A percentile compares a stretch with the other conserved stretches of the same genome.
phyloP scores from a whole-genome alignment of 73 alveolate genomes.

The Durusdinium trenchii region DNA sequence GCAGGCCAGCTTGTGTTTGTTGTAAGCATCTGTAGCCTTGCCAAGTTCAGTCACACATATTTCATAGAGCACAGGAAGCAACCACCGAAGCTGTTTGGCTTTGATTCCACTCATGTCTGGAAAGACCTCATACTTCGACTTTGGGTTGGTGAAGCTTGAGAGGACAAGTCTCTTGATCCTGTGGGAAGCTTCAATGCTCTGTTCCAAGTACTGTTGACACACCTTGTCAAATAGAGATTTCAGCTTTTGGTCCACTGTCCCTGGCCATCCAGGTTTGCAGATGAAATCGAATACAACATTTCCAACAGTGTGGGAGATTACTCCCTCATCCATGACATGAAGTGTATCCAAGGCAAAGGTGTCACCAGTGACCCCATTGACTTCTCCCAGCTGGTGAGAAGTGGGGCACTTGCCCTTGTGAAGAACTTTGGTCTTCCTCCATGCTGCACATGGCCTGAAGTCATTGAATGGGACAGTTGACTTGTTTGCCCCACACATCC shows the following conservation, averaged over 20 bases:
- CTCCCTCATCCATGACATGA: constrained; percentile 5
- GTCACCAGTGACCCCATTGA: not conserved
- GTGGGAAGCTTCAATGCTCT: not conserved
- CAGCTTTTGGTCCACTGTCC: not conserved
- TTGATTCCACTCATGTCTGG: constrained; percentile 10
- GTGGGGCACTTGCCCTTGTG: constrained; percentile 41
- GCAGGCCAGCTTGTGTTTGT: not conserved
- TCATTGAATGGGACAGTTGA: constrained; percentile 18
- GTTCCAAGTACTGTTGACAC: not conserved
- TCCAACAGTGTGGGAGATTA: not conserved
- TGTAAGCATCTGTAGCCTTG: not conserved
- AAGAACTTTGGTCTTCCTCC: not conserved
- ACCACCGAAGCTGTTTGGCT: not conserved
- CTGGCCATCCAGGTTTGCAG: constrained; percentile 8
- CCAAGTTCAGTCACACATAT: not conserved
- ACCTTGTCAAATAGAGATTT: not conserved
- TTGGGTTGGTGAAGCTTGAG: not conserved
- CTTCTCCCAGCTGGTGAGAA: not conserved
- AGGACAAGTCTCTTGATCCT: not conserved
- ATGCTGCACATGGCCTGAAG: constrained; percentile 3
- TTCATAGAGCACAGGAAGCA: not conserved
- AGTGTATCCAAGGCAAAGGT: not conserved
- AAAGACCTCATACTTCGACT: not conserved
- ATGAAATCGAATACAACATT: not conserved
- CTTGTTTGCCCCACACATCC: not conserved